Evolutionary conservation across 2,329 filamentous ascomycete genomes (phyloP).

Genomic region (Emergomyces pasteurianus): DNA sequence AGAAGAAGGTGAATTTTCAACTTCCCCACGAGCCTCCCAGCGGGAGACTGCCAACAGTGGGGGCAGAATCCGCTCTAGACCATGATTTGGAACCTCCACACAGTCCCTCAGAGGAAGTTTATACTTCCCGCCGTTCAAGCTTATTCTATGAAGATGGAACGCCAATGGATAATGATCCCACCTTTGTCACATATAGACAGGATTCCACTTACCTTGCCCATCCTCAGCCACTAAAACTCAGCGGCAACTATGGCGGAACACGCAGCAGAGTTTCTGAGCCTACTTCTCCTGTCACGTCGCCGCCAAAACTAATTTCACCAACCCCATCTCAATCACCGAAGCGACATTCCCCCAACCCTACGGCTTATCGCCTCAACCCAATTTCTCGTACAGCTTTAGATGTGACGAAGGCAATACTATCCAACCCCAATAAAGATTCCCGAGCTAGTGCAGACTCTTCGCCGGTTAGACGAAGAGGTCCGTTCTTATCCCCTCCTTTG

Average conservation of each 20-base stretch:
- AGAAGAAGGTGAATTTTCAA: slow-evolving; percentile 2
- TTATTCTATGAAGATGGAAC: background rate
- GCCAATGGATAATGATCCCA: background rate
- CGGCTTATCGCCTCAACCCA: background rate
- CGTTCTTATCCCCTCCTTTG: background rate
- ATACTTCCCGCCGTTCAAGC: background rate
- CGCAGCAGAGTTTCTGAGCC: background rate
- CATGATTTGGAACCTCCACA: background rate
- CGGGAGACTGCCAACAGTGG: background rate
- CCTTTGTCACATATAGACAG: background rate
- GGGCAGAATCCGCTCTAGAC: background rate
- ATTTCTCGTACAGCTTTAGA: background rate
- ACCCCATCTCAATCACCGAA: background rate
- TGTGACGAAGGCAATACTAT: background rate
- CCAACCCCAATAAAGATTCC: background rate
- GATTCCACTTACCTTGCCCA: background rate
- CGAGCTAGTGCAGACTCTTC: background rate
- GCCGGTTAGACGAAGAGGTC: background rate
- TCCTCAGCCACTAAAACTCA: slow-evolving; percentile 1
- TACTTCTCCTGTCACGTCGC: background rate
- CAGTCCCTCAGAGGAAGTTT: background rate
- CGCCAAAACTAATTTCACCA: background rate
- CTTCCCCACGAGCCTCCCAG: background rate
- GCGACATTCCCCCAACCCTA: background rate
- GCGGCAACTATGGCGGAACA: background rate